phyloP scores from a whole-genome alignment of 2,329 filamentous ascomycete genomes.

The Colletotrichum plurivorum region DNA sequence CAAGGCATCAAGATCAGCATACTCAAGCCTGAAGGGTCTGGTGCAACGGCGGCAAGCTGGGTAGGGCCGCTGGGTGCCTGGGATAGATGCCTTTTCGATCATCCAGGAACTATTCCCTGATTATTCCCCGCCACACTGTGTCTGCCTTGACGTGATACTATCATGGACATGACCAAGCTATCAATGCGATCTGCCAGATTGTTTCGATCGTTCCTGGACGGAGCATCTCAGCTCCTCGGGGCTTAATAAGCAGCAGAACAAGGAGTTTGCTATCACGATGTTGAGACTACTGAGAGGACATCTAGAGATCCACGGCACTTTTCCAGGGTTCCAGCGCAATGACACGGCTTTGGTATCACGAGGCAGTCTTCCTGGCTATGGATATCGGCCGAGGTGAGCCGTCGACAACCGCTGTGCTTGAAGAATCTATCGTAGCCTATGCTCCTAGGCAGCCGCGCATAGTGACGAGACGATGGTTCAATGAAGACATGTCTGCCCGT shows the following conservation, averaged over 20 bases:
- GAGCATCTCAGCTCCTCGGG: neutral
- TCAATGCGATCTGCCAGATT: neutral
- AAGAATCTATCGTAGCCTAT: too few species aligned
- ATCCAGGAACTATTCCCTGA: constrained; percentile 9
- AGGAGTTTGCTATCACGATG: too few species aligned
- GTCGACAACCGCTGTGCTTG: too few species aligned
- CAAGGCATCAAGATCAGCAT: constrained; percentile 34
- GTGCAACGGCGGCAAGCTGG: constrained; percentile 12
- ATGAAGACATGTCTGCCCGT: neutral
- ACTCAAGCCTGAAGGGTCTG: neutral
- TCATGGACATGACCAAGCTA: neutral
- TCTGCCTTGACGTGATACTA: neutral
- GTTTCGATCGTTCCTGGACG: neutral
- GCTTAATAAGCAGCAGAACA: too few species aligned
- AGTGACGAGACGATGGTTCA: neutral
- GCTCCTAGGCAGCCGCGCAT: neutral
- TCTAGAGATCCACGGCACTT: too few species aligned
- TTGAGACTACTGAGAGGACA: too few species aligned
- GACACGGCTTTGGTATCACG: too few species aligned
- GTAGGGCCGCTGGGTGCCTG: neutral
- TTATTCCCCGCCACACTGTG: constrained; percentile 1
- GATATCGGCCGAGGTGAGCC: too few species aligned
- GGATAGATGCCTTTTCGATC: neutral
- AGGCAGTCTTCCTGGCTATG: too few species aligned
- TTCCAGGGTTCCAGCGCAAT: too few species aligned